A percentile compares a stretch with the other conserved stretches of the same genome.
These are phyloP conservation scores for Taiozyma sp. DNA, from an alignment of 1,139 yeast genomes.

Conservation along the genomic window DNA sequence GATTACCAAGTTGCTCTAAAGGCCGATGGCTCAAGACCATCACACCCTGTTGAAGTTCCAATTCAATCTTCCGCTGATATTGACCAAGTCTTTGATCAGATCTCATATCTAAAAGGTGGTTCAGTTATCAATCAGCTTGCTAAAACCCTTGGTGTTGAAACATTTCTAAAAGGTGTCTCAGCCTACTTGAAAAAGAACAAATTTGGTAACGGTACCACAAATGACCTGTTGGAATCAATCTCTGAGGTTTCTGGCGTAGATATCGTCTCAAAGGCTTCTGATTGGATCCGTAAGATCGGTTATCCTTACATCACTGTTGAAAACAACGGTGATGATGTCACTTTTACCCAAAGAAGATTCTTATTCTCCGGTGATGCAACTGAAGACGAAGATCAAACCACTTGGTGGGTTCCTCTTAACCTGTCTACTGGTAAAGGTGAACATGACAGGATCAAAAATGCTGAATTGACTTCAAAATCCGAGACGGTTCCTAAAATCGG, in stretches of 20 bases:
- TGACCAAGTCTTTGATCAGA: conserved; percentile 82
- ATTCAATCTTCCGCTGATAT: conserved; percentile 77
- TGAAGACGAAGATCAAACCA: conserved; percentile 41
- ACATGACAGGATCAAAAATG: conserved; percentile 22
- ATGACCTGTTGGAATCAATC: conserved; percentile 54
- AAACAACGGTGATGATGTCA: conserved; percentile 26
- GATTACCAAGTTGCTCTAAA: conserved; percentile 64
- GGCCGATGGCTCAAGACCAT: conserved; percentile 70
- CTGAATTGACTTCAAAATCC: conserved; percentile 40
- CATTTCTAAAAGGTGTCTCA: conserved; percentile 73
- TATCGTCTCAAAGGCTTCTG: conserved; percentile 44
- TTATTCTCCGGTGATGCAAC: conserved; percentile 49
- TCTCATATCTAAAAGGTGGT: conserved; percentile 80
- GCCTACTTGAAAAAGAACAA: conserved; percentile 62
- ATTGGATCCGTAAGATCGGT: conserved; percentile 63
- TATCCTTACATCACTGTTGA: conserved; percentile 53
- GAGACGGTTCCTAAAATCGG: conserved; percentile 27
- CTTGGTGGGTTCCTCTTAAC: conserved; percentile 73
- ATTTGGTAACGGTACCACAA: conserved; percentile 55
- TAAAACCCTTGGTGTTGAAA: conserved; percentile 67
- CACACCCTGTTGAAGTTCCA: conserved; percentile 87
- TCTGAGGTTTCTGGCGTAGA: conserved; percentile 51
- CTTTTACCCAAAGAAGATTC: conserved; percentile 49
- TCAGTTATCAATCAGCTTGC: conserved; percentile 76
- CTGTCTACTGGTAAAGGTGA: conserved; percentile 31